Evolutionary conservation across 305 asterid species (phyloP), one percentile per base, ranked within the genome.

Genomic region (Rubia occidens): DNA sequence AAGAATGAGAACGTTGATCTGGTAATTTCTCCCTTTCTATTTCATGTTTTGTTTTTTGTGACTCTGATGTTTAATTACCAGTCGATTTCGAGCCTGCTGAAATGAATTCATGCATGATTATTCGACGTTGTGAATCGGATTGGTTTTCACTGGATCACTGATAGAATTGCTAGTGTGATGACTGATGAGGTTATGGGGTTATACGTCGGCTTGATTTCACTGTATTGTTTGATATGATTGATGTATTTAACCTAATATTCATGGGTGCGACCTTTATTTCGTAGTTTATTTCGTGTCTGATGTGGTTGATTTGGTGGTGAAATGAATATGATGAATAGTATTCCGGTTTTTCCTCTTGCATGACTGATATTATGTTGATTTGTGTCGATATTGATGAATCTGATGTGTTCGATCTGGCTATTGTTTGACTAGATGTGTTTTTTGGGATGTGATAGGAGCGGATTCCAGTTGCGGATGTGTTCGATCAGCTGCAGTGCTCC

Each of bases 391-490:
- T 44, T 47, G 56, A 45, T 45, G 53, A 14, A 13, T 11, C 13
- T 44, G 14, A 49, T 4, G 54, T 49, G 56, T 15, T 49, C 21
- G 56, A 49, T 58, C 17, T 58, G 21, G 14, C 32, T 54, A 17
- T 42, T 24, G 11, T 60, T 39, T 72, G 37, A 70, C 32, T 5
- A 29, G 24, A 7, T 54, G 61, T 14, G 3, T 63, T 8, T 64
- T 17, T 6, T 49, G 56, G 55, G 56, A 49, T 49, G 3, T 44
- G 63, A 21, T 74, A 92, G 96, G 98, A 89, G 80, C 66, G 75
- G 66, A 83, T 92, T 29, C 96, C 98, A 0, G 63, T 92, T 51
- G 86, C 84, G 60, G 96, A 92, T 71, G 98, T 92, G 37, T 92
- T 88, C 58, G 61, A 67, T 11, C 81, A 78, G 13, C 78, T 92